Evolutionary conservation across 2,329 filamentous ascomycete species (phyloP).

Genomic region (Zasmidium angulare): DNA sequence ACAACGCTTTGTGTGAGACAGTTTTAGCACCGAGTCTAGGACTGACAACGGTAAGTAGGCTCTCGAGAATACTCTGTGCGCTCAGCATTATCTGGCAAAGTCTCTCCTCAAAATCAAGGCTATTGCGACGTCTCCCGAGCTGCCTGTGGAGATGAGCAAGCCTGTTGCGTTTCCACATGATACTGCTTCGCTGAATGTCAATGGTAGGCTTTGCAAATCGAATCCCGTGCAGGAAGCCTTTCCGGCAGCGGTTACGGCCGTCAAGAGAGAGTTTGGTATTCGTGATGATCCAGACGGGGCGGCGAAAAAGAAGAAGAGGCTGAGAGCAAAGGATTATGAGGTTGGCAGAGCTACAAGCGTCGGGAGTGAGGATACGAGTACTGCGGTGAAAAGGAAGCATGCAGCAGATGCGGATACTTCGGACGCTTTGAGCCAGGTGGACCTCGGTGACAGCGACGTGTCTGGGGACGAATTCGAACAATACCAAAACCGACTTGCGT

Average conservation of each 20-base stretch:
- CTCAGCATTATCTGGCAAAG: constrained; percentile 57
- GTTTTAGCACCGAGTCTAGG: neutral
- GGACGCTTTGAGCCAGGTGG: neutral
- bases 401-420: neutral
- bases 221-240: constrained; percentile 58
- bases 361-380: constrained; percentile 1
- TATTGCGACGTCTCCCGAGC: constrained; percentile 51
- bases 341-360: constrained; percentile 1
- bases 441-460: constrained; percentile 13
- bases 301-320: constrained; percentile 29
- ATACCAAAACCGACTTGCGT: constrained; percentile 42
- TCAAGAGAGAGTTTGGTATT: constrained; percentile 42
- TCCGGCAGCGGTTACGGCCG: constrained; percentile 44
- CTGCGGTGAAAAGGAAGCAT: constrained; percentile 10
- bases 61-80: constrained; percentile 52
- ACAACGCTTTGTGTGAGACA: neutral
- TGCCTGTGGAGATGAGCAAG: constrained; percentile 44
- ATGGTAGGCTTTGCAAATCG: constrained; percentile 60
- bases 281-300: constrained; percentile 15
- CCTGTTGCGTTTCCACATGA: constrained; percentile 42
- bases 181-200: constrained; percentile 56
- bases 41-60: constrained; percentile 33
- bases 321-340: constrained; percentile 29
- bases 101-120: constrained; percentile 58
- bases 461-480: constrained; percentile 38